Base-by-base conservation (phyloP, 345 rosid species). In the Gossypium bickii region DNA sequence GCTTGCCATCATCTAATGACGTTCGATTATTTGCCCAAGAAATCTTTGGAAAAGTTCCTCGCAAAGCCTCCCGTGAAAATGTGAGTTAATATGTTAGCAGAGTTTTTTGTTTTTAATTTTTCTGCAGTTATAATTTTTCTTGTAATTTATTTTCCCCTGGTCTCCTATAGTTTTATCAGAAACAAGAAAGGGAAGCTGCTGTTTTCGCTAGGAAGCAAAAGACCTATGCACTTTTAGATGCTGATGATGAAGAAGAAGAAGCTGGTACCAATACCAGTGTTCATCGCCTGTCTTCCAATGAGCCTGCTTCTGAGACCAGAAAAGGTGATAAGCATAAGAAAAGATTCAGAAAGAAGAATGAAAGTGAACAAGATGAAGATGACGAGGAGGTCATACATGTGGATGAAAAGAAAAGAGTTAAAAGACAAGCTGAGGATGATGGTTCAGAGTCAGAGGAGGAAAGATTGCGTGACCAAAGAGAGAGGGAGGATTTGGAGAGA, bases 401-500 rank as follows among this genome's bases (percentile, higher is more conserved):
- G 38, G 79, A 81, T 77, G 87, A 90, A 44, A 81, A 70, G 20
- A 87, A 94, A 80, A 76, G 74, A 58, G 87, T 87, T 72, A 90
- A 82, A 80, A 86, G 88, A 75, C 86, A 89, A 59, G 82, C 78
- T 9, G 86, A 85, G 68, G 91, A 83, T 79, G 90, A 88, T 83
- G 85, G 88, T 77, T 93, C 93, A 59, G 98, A 93, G 98, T 90
- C 97, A 2, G 99, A 95, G 81, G 97, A 93, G 81, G 99, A 95
- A 83, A 90, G 90, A 76, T 25, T 84, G 85, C 99, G 84, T 48
- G 99, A 95, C 82, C 98, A 93, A 81, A 88, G 79, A 78, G 99
- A 95, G 84, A 91, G 85, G 83, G 96, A 95, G 81, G 89, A 93
- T 63, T 82, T 95, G 67, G 99, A 95, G 81, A 87, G 59, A 80